Evolutionary conservation across 495 filamentous ascomycete species (phyloP).

Genomic region (Daldinia caldariorum): DNA sequence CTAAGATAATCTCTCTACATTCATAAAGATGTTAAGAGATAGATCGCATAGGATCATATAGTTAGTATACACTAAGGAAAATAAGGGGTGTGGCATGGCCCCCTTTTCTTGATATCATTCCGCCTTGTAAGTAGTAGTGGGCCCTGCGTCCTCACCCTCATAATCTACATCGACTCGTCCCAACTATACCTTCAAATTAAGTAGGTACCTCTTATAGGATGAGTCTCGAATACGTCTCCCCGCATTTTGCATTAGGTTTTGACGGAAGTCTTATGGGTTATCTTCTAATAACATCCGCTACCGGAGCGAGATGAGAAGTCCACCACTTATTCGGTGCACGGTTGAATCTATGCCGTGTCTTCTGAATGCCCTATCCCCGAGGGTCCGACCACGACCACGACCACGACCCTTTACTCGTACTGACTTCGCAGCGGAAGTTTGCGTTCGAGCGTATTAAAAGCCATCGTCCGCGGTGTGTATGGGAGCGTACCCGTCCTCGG

Average conservation of each 20-base stretch:
- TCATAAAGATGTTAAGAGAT: constrained; percentile 12
- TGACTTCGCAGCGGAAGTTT: constrained; percentile 55
- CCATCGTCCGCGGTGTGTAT: constrained; percentile 64
- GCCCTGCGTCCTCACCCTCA: not conserved
- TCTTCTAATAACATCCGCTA: constrained; percentile 29
- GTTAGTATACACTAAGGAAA: constrained; percentile 24
- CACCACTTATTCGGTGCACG: constrained; percentile 14
- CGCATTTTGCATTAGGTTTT: not conserved
- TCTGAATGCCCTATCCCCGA: not conserved
- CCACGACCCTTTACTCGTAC: constrained; percentile 17
- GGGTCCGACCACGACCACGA: not conserved
- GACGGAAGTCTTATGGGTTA: constrained; percentile 16
- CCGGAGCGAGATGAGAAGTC: constrained; percentile 37
- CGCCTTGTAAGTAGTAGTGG: constrained; percentile 5
- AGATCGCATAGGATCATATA: constrained; percentile 22
- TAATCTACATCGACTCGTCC: constrained; percentile 6
- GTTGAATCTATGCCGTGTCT: constrained; percentile 19
- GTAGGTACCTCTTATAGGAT: not conserved
- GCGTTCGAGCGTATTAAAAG: constrained; percentile 63
- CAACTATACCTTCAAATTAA: constrained; percentile 20
- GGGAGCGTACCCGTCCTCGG: constrained; percentile 48
- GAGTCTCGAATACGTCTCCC: constrained; percentile 1
- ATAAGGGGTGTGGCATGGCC: not conserved
- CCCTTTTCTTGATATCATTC: constrained; percentile 38
- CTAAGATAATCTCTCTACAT: constrained; percentile 20